Evolutionary conservation across 768 basidiomycete species (phyloP).

Genomic region (Suillus americanus): DNA sequence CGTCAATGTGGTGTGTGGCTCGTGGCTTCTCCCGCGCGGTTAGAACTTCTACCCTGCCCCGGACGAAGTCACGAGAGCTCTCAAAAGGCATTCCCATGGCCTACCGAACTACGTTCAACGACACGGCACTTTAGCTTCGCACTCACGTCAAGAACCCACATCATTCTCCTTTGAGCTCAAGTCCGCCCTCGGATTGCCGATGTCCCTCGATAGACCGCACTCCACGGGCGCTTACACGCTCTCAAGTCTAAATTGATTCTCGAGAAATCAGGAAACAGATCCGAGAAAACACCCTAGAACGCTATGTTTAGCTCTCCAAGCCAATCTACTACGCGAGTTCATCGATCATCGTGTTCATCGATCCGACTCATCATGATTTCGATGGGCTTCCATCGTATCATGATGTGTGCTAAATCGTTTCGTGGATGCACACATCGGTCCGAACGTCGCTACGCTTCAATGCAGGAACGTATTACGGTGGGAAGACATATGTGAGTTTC

Average conservation of each 20-base stretch:
- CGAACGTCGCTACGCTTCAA: background rate
- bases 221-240: background rate
- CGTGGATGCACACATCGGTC: conserved; percentile 1
- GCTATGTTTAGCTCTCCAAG: conserved; percentile 1
- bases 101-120: background rate
- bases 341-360: conserved; percentile 1
- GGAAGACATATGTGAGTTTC: conserved; percentile 7
- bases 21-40: conserved; percentile 3
- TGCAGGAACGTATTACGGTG: conserved; percentile 10
- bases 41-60: conserved; percentile 8
- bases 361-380: background rate
- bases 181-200: background rate
- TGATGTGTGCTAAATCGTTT: conserved; percentile 3
- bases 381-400: conserved; percentile 1
- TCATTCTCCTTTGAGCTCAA: background rate
- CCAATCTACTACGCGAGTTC: background rate
- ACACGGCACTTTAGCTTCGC: conserved; percentile 1
- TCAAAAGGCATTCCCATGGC: conserved; percentile 2
- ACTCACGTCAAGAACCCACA: conserved; percentile 1
- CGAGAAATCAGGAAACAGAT: background rate
- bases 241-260: background rate
- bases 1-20: conserved; percentile 6
- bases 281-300: background rate
- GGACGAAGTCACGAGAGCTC: background rate
- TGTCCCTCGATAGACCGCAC: background rate